Evolutionary conservation across 1,284 basidiomycete species (phyloP), one percentile per base, ranked within the genome.

Genomic region (Golubevia pallescens): DNA sequence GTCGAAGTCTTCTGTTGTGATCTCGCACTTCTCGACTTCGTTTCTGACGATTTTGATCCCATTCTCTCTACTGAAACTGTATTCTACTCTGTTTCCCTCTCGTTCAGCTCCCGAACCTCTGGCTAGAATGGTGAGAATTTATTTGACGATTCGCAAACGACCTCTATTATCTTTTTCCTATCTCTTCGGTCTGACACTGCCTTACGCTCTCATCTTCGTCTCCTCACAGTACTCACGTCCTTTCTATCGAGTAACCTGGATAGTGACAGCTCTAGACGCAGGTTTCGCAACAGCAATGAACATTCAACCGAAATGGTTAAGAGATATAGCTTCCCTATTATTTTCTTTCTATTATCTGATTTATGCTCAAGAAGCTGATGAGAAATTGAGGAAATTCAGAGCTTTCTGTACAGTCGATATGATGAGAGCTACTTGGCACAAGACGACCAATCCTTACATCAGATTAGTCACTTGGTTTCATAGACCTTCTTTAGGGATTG

Each of bases 181-280:
- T 38, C 38, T 54, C 32, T 51, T 6, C n/a, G n/a, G n/a, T n/a
- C n/a, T n/a, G n/a, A n/a, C n/a, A n/a, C n/a, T n/a, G n/a, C n/a
- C n/a, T n/a, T n/a, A n/a, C n/a, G n/a, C 10, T 14, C 55, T 57
- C 10, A 57, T 28, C 8, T 28, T n/a, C 10, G 8, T 1, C 1
- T 1, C 1, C 23, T 19, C 23, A 10, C 16, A 58, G 93, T 97
- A 97, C 84, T 93, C 94, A 1, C 89, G 93, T 1, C 92, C 93
- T 5, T 97, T 95, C 86, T 97, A 96, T 86, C 91, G 96, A 28
- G 95, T 94, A n/a, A 97, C 95, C 58, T 99, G 95, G 92, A 91
- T 99, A 73, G 91, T 78, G 53, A 81, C 78, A 6, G 95, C 94
- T 0, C 88, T 98, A n/a, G 96, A 99, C 83, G 95, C 95, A 0